Evolutionary conservation across 2,329 filamentous ascomycete genomes (phyloP).

Genomic region (Colletotrichum tabaci): DNA sequence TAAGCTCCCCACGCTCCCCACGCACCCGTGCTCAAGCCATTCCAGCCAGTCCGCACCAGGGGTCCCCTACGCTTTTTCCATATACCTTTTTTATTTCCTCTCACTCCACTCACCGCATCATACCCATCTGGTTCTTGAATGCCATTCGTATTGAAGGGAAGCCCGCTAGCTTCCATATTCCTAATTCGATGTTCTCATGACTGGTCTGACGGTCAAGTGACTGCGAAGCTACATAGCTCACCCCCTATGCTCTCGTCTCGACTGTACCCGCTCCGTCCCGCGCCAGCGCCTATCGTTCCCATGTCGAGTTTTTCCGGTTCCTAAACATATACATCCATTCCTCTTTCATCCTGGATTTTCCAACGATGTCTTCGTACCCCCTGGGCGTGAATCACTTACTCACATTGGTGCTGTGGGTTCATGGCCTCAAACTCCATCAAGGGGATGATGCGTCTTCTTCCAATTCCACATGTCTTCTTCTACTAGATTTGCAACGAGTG

Average conservation of each 20-base stretch:
- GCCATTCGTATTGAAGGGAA: neutral
- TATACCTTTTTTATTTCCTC: neutral
- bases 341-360: neutral
- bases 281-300: neutral
- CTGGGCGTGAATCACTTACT: neutral
- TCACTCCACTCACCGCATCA: slow-evolving; percentile 1
- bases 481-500: neutral
- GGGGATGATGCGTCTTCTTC: slow-evolving; percentile 9
- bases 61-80: slow-evolving; percentile 10
- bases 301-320: slow-evolving; percentile 7
- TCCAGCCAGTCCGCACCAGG: neutral
- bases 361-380: too few species aligned
- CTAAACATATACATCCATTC: neutral
- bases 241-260: neutral
- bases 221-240: neutral
- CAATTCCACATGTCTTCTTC: neutral
- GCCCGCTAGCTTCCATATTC: neutral
- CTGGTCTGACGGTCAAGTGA: neutral
- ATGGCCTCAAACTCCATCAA: neutral
- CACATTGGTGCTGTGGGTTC: neutral
- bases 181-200: slow-evolving; percentile 1
- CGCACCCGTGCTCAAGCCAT: neutral
- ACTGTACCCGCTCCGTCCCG: neutral
- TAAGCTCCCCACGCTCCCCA: neutral
- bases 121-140: neutral